Evolutionary conservation across 352 stramenopile genomes (phyloP), one percentile per base, ranked within the genome.

Genomic region (Phytophthora agathidicida): DNA sequence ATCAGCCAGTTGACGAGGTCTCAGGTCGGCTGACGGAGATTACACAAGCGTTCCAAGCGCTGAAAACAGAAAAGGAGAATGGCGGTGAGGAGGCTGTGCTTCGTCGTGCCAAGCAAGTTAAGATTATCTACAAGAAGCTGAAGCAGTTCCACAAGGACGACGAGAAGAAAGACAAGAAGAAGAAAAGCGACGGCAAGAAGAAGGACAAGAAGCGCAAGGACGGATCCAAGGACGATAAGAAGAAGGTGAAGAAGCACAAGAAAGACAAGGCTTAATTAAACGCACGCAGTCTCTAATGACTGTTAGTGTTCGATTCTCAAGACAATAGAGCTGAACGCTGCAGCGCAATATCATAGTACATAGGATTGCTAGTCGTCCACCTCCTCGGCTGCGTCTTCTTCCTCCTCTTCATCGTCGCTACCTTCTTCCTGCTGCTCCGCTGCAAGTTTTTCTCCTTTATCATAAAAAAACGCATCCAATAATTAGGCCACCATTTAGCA

Each of bases 61-160:
- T 75, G 14, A 83, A 87, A 38, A 28, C 60, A 38, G 60, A 71
- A 32, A 71, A 84, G 24, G 17, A 57, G 14, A 77, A 70, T 7
- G 65, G 60, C 10, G 60, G 77, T 8, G 70, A 80, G 9, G 68
- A 68, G 8, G 55, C 67, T 17, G 70, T 66, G 2, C 63, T 79
- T 3, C 67, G 65, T 27, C 70, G 73, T 28, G 71, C 44, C 23
- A 91, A 91, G 52, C 59, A 93, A 60, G 71, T 95, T 30, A 95
- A 95, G 49, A 60, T 77, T 10, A 72, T 91, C 19, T 96, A 96
- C 71, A 96, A 96, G 68, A 91, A 89, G 58, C 80, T 96, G n/a
- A 94, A 94, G 72, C 62, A 69, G 13, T 94, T 96, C 55, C 70
- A 92, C 55, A 65, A 84, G 11, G 81, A 91, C 2, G 73, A 89